Percentiles rank a stretch among this genome's conserved stretches.
phyloP scores from a whole-genome alignment of 306 rosid genomes.

The Acacia acuminata region DNA sequence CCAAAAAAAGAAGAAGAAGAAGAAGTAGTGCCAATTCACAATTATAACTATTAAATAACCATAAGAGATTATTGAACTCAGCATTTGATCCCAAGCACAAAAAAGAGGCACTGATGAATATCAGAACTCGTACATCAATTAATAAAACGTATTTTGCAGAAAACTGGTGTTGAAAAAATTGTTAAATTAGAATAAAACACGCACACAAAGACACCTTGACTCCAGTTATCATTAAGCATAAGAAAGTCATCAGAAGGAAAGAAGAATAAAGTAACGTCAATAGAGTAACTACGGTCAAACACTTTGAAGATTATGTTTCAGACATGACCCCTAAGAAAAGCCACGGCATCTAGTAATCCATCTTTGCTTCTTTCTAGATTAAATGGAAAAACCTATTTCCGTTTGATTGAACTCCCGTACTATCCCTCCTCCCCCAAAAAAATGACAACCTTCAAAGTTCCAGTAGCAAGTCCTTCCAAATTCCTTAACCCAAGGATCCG shows the following conservation, averaged over 20 bases:
- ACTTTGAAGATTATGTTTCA: neutral
- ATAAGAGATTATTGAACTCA: neutral
- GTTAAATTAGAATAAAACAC: neutral
- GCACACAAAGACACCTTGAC: neutral
- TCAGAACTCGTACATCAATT: slow-evolving; percentile 7
- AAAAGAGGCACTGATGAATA: slow-evolving; percentile 9
- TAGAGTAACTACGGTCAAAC: neutral
- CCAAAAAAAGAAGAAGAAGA: neutral
- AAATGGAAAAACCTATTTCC: slow-evolving; percentile 1
- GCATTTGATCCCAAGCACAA: slow-evolving; percentile 6
- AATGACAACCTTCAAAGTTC: slow-evolving; percentile 75
- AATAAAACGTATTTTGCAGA: neutral
- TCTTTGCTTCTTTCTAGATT: neutral
- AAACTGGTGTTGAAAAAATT: neutral
- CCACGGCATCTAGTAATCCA: neutral
- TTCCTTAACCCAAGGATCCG: slow-evolving; percentile 85
- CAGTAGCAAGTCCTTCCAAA: slow-evolving; percentile 93
- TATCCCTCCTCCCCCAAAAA: neutral
- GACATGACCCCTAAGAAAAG: neutral
- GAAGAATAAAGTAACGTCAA: neutral
- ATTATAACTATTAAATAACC: neutral
- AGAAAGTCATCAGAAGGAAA: neutral
- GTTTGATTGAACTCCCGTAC: neutral
- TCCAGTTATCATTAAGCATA: neutral
- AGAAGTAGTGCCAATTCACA: neutral